Evolutionary conservation across 176 grass and related monocot species (phyloP).

Genomic region (Carex cristatella): DNA sequence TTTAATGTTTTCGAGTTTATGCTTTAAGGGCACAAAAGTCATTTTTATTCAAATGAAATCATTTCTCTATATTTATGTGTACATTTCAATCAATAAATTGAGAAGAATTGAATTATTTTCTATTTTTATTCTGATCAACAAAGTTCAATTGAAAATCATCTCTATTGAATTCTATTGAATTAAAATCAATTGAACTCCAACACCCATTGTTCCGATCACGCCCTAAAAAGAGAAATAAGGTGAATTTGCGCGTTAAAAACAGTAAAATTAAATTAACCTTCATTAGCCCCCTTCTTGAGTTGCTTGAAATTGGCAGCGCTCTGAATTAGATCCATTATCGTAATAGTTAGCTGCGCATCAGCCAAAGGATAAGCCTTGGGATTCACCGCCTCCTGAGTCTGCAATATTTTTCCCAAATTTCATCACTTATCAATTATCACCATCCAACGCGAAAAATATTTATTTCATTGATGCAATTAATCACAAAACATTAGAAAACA

Average conservation of each 20-base stretch:
- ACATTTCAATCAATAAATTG: too few species aligned
- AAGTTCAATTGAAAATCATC: too few species aligned
- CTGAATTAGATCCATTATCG: slow-evolving; percentile 68
- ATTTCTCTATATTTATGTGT: too few species aligned
- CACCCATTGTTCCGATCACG: too few species aligned
- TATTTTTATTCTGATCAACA: too few species aligned
- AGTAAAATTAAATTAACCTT: slow-evolving; percentile 37
- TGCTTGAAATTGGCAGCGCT: slow-evolving; percentile 85
- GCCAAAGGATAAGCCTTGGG: slow-evolving; percentile 86
- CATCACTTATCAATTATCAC: neutral
- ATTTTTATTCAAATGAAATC: too few species aligned
- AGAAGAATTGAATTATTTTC: too few species aligned
- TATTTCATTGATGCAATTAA: neutral
- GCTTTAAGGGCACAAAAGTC: too few species aligned
- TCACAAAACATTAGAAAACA: neutral
- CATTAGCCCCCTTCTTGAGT: slow-evolving; percentile 88
- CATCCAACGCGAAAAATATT: neutral
- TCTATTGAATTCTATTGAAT: too few species aligned
- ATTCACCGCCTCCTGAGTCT: slow-evolving; percentile 74
- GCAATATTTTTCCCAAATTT: neutral
- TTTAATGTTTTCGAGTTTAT: too few species aligned
- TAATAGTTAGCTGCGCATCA: slow-evolving; percentile 58
- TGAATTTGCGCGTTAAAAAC: neutral
- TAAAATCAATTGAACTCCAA: too few species aligned
- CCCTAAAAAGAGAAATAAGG: neutral